Evolutionary conservation across 495 filamentous ascomycete species (phyloP), one percentile per base, ranked within the genome.

Genomic region (Penicillium subrubescens): DNA sequence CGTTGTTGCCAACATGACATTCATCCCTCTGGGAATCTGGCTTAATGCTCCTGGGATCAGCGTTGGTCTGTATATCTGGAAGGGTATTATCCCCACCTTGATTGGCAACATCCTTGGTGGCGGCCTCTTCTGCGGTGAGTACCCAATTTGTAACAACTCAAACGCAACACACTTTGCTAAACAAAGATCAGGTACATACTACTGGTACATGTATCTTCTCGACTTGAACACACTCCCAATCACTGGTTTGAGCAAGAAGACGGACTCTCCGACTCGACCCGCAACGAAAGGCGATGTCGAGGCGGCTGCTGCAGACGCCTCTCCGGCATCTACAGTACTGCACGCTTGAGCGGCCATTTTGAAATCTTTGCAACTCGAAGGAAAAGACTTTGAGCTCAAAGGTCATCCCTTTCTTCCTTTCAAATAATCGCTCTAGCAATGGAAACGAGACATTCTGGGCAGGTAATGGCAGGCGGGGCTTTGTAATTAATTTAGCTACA

Each of bases 1-100:
- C 72, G 86, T 88, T 50, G 83, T 89, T 31, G 86, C 86, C 48
- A 89, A 88, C 66, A 89, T 88, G 85, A 87, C 86, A 39, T 87
- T 88, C 66, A 83, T 89, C 39, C 85, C 86, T 10, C 70, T 84
- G 67, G 83, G 73, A 8, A 85, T 89, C 31, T 89, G 80, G 72
- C 64, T 84, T 1, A 76, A 74, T 0, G 77, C 85, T 0, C 84
- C 86, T 0, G 72, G 67, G 0, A 75, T 89, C 27, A 77, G 75
- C 1, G 78, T 85, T 8, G 78, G 80, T 1, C 71, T 87, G 53
- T 89, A 89, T 56, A 87, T 89, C 67, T 89, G 85, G 86, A 88
- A 90, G 67, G 83, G 81, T 23, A 84, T 88, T 51, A 86, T 89
- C 55, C 87, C 87, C 1, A 78, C 85, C 3, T 51, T 82, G 21